These are phyloP conservation scores for Aspergillus phoenicis DNA, from an alignment of 2,329 filamentous ascomycete genomes.

Conservation along the genomic window DNA sequence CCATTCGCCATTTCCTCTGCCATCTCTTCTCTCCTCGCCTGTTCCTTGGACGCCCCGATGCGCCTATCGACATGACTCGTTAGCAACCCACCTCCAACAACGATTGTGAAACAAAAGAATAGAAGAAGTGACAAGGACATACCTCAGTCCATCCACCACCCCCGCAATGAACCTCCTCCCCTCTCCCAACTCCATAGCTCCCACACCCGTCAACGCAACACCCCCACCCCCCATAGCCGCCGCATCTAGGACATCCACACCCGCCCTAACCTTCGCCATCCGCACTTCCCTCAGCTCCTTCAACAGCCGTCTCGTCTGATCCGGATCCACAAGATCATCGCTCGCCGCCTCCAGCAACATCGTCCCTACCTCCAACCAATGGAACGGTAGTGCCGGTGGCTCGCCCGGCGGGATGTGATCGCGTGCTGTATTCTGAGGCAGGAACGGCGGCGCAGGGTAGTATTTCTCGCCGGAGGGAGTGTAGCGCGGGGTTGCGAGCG, in stretches of 20 bases:
- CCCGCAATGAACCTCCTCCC: constrained; percentile 79
- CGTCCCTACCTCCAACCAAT: constrained; percentile 92
- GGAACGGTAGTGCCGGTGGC: constrained; percentile 69
- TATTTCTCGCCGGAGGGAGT: constrained; percentile 46
- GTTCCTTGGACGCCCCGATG: constrained; percentile 79
- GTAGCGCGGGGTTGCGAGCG: constrained; percentile 32
- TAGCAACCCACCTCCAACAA: not conserved
- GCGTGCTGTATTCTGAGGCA: constrained; percentile 72
- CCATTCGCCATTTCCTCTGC: constrained; percentile 64
- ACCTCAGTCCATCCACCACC: constrained; percentile 81
- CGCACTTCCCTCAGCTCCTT: constrained; percentile 84
- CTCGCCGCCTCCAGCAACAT: constrained; percentile 80
- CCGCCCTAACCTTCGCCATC: constrained; percentile 82
- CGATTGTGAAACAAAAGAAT: not conserved
- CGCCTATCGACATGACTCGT: constrained; percentile 54
- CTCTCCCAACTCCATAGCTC: constrained; percentile 90
- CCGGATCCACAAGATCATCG: constrained; percentile 76
- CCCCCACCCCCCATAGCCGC: constrained; percentile 58
- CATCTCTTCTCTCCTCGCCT: constrained; percentile 74
- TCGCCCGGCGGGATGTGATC: constrained; percentile 54
- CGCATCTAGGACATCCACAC: constrained; percentile 68
- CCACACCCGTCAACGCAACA: constrained; percentile 77
- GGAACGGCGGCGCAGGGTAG: constrained; percentile 69
- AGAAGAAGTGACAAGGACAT: constrained; percentile 17
- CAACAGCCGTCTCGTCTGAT: constrained; percentile 73